These are phyloP conservation scores for Globisporangium heterothallicum DNA, from an alignment of 352 stramenopile species.

Conservation along the genomic window DNA sequence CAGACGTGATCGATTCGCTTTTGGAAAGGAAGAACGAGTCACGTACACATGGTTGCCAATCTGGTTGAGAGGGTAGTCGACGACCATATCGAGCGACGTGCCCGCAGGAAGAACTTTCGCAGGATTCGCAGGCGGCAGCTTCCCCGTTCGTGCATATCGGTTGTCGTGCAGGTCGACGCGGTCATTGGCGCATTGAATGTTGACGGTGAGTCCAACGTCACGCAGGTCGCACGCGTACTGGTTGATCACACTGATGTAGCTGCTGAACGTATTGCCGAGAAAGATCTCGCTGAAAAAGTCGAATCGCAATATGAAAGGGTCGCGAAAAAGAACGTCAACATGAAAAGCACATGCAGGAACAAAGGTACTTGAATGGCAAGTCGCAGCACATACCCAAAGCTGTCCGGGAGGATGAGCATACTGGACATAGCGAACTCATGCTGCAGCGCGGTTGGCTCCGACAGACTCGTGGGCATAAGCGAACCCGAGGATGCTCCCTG, in stretches of 20 bases:
- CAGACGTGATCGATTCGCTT: too few relatives aligned
- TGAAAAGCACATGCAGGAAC: neutral
- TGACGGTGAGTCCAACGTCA: constrained; percentile 73
- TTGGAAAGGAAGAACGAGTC: too few relatives aligned
- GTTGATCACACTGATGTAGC: constrained; percentile 92
- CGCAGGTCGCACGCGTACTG: constrained; percentile 75
- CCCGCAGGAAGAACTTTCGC: constrained; percentile 55
- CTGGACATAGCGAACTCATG: constrained; percentile 87
- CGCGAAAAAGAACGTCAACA: neutral
- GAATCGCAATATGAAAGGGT: neutral
- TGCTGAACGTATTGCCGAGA: constrained; percentile 89
- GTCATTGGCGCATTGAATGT: constrained; percentile 84
- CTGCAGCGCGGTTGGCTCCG: constrained; percentile 33
- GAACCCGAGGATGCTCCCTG: constrained; percentile 45
- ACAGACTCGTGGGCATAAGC: constrained; percentile 57
- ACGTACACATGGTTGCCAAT: constrained; percentile 79
- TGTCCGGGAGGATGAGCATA: constrained; percentile 87
- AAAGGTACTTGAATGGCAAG: too few relatives aligned
- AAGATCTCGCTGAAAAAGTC: constrained; percentile 79
- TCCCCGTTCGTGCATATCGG: constrained; percentile 58
- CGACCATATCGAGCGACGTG: constrained; percentile 88
- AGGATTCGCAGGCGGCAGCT: constrained; percentile 71
- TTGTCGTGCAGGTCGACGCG: constrained; percentile 78
- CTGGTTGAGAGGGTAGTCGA: constrained; percentile 87
- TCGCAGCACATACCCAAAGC: constrained; percentile 74